These are phyloP conservation scores for Conticribra weissflogii DNA, from an alignment of 108 stramenopile genomes.

Conservation along the genomic window DNA sequence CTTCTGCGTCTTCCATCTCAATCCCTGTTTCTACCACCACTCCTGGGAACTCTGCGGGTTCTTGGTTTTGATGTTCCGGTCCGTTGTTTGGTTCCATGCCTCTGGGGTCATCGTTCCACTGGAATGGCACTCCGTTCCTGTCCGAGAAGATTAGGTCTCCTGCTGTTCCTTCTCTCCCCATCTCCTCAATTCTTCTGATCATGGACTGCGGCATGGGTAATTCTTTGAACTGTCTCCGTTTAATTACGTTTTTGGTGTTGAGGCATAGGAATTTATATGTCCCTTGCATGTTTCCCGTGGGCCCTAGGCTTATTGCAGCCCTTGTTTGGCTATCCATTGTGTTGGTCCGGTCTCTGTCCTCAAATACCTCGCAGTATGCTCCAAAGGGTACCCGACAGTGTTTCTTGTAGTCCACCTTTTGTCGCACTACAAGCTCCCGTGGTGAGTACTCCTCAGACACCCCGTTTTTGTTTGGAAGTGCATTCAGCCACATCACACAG, in stretches of 20 bases:
- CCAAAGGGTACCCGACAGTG: too few relatives aligned
- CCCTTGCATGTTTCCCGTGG: constrained; percentile 51
- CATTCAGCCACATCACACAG: constrained; percentile 33
- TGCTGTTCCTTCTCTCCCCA: constrained; percentile 25
- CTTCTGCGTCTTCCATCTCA: constrained; percentile 27
- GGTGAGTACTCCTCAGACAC: constrained; percentile 22
- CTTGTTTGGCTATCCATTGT: not conserved
- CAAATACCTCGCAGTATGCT: too few relatives aligned
- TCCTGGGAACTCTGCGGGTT: constrained; percentile 10
- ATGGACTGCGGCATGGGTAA: constrained; percentile 10
- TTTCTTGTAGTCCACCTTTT: constrained; percentile 22
- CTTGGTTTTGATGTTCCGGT: not conserved
- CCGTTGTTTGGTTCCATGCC: not conserved
- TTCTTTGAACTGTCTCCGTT: too few relatives aligned
- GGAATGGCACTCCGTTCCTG: constrained; percentile 3
- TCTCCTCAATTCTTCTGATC: constrained; percentile 15
- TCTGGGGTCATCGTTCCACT: constrained; percentile 4
- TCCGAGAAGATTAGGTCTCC: constrained; percentile 8
- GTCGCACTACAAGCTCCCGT: constrained; percentile 11
- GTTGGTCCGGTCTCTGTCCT: too few relatives aligned
- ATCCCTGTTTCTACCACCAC: constrained; percentile 3
- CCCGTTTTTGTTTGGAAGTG: constrained; percentile 36
- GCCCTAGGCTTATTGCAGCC: constrained; percentile 16
- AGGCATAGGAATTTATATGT: constrained; percentile 40
- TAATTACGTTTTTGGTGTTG: constrained; percentile 23